Evolutionary conservation across 768 basidiomycete species (phyloP).

Genomic region (Infundibulicybe gibba): DNA sequence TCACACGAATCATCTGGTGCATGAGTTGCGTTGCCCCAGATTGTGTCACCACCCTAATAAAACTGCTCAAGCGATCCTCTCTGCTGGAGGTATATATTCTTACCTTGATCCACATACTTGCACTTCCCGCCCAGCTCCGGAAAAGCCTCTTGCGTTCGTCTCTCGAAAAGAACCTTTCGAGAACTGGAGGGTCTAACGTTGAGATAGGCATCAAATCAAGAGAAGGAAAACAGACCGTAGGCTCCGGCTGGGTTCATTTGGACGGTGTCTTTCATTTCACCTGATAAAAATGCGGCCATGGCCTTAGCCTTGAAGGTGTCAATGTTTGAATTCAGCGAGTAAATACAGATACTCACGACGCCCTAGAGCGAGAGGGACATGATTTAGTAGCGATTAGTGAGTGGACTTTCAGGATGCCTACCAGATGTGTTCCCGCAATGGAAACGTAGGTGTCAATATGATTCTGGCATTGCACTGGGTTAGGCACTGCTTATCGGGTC

Average conservation of each 20-base stretch:
- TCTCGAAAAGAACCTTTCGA: conserved; percentile 88
- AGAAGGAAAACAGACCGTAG: conserved; percentile 48
- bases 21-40: conserved; percentile 76
- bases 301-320: conserved; percentile 66
- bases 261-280: conserved; percentile 94
- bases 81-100: neutral
- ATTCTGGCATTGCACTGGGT: conserved; percentile 36
- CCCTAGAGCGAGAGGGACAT: conserved; percentile 39
- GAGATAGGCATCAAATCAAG: neutral
- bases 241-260: conserved; percentile 79
- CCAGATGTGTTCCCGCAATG: conserved; percentile 85
- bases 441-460: conserved; percentile 85
- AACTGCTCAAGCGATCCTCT: neutral
- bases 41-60: conserved; percentile 67
- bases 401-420: conserved; percentile 24
- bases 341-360: conserved; percentile 47
- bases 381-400: conserved; percentile 4
- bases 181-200: conserved; percentile 38
- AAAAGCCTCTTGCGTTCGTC: conserved; percentile 88
- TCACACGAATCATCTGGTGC: conserved; percentile 77
- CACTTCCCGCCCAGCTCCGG: conserved; percentile 92
- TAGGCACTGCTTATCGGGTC: neutral
- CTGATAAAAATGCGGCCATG: conserved; percentile 91
- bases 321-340: neutral
- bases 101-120: conserved; percentile 92